Evolutionary conservation across 495 filamentous ascomycete genomes (phyloP).

Genomic region (Hypoxylon lienhwacheense): DNA sequence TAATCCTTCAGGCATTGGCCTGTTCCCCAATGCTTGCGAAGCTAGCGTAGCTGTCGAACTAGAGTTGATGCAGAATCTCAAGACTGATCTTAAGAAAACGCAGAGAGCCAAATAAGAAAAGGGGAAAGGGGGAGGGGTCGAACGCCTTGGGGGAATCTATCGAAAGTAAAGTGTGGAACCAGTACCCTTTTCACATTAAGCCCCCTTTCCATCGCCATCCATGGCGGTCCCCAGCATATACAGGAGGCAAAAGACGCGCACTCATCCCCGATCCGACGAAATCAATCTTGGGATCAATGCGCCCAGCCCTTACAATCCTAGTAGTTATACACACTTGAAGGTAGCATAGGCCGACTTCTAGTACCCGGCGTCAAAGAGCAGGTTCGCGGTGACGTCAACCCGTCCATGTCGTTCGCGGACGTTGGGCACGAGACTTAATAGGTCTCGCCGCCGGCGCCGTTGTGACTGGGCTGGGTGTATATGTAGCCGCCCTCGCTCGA

Average conservation of each 20-base stretch:
- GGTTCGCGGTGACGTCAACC: constrained; percentile 3
- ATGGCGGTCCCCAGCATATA: constrained; percentile 38
- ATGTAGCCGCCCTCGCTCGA: constrained; percentile 62
- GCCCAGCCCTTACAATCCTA: constrained; percentile 23
- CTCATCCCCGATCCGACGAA: constrained; percentile 26
- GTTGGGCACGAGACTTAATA: constrained; percentile 31
- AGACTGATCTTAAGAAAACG: constrained; percentile 35
- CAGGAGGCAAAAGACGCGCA: constrained; percentile 29
- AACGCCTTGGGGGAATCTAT: constrained; percentile 45
- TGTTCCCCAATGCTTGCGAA: constrained; percentile 34
- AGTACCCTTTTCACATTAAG: constrained; percentile 29
- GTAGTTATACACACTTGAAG: constrained; percentile 37
- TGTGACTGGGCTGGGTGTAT: constrained; percentile 71
- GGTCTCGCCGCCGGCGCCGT: constrained; percentile 62
- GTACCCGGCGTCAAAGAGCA: neutral
- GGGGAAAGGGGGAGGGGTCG: no score
- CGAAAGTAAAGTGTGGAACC: constrained; percentile 34
- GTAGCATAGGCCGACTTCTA: constrained; percentile 19
- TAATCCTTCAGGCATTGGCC: constrained; percentile 26
- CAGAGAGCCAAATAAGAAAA: constrained; percentile 27
- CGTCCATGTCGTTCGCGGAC: constrained; percentile 10
- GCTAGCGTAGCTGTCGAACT: constrained; percentile 35
- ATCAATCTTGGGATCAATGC: constrained; percentile 5
- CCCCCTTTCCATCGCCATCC: constrained; percentile 29
- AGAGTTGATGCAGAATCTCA: constrained; percentile 29